Evolutionary conservation across 345 rosid genomes (phyloP), one percentile per base, ranked within the genome.

Genomic region (Leavenworthia alabamica): DNA sequence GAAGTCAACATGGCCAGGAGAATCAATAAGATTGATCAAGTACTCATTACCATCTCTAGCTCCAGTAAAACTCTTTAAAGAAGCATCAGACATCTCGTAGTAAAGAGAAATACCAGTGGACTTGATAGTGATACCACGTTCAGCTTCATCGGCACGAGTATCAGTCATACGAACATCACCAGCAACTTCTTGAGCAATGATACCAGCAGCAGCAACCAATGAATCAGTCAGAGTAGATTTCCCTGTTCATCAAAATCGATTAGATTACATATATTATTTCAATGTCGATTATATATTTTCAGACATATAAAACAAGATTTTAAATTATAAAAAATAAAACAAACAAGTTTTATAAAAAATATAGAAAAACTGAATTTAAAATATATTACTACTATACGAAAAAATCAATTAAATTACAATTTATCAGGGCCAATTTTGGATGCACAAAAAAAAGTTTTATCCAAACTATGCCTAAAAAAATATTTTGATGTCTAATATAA

Each of bases 81-180:
- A 17, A 0, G 53, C 83, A 3, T 78, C 79, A 2, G 73, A 2
- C 95, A 87, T 87, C 76, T 81, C 81, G 6, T 87, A 87, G 64
- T 79, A 85, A 29, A 87, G 91, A 27, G 95, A 87, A 45, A 87
- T 87, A 49, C 95, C 95, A 2, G 95, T 87, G 41, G 95, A 87
- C 73, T 87, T 87, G 31, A 87, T 87, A 0, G 95, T 87, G 40
- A 87, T 88, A 31, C 95, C 92, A 66, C 95, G 95, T 62, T 88
- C 95, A 0, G 95, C 95, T 73, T 88, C 95, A 79, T 88, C 92
- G 0, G 82, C 83, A 24, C 95, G 81, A 0, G 92, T 85, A 66
- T 88, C 95, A 0, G 95, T 88, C 95, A 88, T 88, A 41, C 95
- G 89, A 1, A 88, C 95, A 78, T 88, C 95, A 31, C 95, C 95